phyloP scores from a whole-genome alignment of 176 grass and related monocot species.

The Phragmites australis region DNA sequence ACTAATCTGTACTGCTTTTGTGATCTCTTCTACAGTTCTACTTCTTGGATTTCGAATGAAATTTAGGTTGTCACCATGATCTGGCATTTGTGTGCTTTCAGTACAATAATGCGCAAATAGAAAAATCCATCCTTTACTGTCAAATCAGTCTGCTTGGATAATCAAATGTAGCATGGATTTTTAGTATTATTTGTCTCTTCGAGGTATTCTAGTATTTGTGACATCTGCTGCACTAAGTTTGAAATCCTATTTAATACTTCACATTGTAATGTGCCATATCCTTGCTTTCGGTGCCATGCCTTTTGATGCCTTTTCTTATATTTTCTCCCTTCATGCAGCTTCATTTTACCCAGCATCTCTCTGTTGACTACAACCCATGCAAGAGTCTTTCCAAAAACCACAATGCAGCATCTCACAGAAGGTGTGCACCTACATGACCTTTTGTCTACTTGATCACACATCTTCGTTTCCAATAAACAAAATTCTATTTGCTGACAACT shows the following conservation, averaged over 20 bases:
- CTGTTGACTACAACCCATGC: slow-evolving; percentile 49
- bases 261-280: neutral
- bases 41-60: neutral
- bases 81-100: neutral
- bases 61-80: neutral
- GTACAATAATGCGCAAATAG: neutral
- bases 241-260: neutral
- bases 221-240: neutral
- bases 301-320: neutral
- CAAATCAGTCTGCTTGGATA: neutral
- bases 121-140: neutral
- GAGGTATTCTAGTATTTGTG: neutral
- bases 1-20: neutral
- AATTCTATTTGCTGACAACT: slow-evolving; percentile 8
- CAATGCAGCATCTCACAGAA: slow-evolving; percentile 42
- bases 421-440: slow-evolving; percentile 26
- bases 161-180: neutral
- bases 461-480: neutral
- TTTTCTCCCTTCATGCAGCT: slow-evolving; percentile 54
- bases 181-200: neutral
- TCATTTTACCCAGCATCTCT: slow-evolving; percentile 76
- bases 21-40: neutral
- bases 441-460: neutral
- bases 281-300: neutral
- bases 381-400: slow-evolving; percentile 42